phyloP scores from a whole-genome alignment of 768 basidiomycete species.

The Pilatotrama ljubarskyi region DNA sequence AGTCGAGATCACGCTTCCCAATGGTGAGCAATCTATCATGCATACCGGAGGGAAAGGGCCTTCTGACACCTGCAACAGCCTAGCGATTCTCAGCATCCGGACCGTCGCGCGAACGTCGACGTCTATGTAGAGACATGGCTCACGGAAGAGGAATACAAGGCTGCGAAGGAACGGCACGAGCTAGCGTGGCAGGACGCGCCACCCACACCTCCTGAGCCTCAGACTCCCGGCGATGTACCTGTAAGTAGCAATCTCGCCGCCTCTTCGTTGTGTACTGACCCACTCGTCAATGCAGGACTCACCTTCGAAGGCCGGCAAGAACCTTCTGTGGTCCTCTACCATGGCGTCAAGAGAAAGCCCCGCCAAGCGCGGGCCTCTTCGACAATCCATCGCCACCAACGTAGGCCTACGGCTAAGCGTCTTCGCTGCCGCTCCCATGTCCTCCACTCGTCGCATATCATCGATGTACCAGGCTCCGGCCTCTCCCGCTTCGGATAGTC shows the following conservation, averaged over 20 bases:
- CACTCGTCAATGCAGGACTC: slow-evolving; percentile 27
- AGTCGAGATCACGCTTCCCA: slow-evolving; percentile 63
- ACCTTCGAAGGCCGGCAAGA: slow-evolving; percentile 54
- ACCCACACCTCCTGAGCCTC: slow-evolving; percentile 42
- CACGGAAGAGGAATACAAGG: slow-evolving; percentile 68
- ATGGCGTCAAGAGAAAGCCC: slow-evolving; percentile 37
- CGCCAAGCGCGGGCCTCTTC: slow-evolving; percentile 38
- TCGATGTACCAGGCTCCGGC: slow-evolving; percentile 33
- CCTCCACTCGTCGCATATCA: slow-evolving; percentile 41
- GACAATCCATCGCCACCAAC: slow-evolving; percentile 48
- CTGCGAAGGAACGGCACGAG: slow-evolving; percentile 58
- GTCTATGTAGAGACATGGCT: slow-evolving; percentile 81
- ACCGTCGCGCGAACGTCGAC: slow-evolving; percentile 64
- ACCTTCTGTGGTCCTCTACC: slow-evolving; percentile 69
- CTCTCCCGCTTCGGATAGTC: slow-evolving; percentile 45
- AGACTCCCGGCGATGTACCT: slow-evolving; percentile 40
- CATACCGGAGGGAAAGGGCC: no score
- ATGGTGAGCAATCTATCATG: slow-evolving; percentile 55
- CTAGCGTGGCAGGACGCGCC: slow-evolving; percentile 70
- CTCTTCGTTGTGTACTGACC: not conserved
- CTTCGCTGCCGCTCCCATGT: slow-evolving; percentile 37
- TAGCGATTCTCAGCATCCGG: slow-evolving; percentile 75
- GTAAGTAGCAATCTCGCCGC: slow-evolving; percentile 17
- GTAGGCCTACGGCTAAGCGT: slow-evolving; percentile 51
- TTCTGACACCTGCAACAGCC: slow-evolving; percentile 46